Evolutionary conservation across 176 grass and related monocot species (phyloP).

Genomic region (Lolium perenne): DNA sequence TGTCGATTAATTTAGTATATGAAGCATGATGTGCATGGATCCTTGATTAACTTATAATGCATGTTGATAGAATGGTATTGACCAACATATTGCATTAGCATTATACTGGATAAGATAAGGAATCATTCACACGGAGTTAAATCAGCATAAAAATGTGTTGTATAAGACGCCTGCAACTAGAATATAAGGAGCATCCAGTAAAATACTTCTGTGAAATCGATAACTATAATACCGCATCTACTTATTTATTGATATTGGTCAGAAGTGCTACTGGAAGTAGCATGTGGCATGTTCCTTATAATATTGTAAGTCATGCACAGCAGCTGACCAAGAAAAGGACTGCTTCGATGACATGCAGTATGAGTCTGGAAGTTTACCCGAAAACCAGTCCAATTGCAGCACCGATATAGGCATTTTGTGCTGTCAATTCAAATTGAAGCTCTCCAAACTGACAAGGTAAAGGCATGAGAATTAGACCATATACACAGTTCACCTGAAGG

Average conservation of each 20-base stretch:
- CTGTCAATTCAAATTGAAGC: slow-evolving; percentile 71
- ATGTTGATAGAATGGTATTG: neutral
- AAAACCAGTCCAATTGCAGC: slow-evolving; percentile 70
- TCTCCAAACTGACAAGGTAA: slow-evolving; percentile 73
- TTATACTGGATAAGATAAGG: neutral
- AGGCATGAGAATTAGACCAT: slow-evolving; percentile 9
- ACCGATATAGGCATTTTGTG: slow-evolving; percentile 67
- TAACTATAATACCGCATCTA: neutral
- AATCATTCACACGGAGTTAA: neutral
- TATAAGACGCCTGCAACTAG: neutral
- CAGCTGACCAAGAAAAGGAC: neutral
- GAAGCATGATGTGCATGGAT: slow-evolving; percentile 29
- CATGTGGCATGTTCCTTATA: neutral
- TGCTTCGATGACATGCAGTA: neutral
- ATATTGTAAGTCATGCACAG: slow-evolving; percentile 16
- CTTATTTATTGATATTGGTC: slow-evolving; percentile 7
- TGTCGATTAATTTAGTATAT: neutral
- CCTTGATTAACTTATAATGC: neutral
- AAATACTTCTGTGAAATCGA: neutral
- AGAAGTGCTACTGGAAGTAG: neutral
- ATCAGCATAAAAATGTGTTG: neutral
- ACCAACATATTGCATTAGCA: neutral
- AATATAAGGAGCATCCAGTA: slow-evolving; percentile 9
- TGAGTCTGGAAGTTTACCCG: slow-evolving; percentile 58
- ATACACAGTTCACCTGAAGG: neutral